Conservation (phyloP, 345 rosid species). For the Corchorus olitorius region DNA sequence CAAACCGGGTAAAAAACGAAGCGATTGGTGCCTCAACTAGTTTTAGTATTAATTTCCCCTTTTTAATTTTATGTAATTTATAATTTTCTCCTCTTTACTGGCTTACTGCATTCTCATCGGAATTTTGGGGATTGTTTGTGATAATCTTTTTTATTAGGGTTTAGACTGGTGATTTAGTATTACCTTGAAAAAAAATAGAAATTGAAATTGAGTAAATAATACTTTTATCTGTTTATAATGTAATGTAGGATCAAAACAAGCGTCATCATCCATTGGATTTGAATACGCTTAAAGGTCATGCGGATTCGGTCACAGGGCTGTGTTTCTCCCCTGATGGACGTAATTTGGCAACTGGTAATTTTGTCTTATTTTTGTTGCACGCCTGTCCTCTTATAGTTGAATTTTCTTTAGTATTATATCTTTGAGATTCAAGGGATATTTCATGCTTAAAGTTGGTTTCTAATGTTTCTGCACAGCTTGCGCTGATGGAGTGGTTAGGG, state of each 20-base stretch:
- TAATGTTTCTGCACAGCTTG: constrained; percentile 64
- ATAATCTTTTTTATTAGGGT: constrained; percentile 3
- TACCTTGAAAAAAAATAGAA: neutral
- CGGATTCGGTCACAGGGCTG: constrained; percentile 77
- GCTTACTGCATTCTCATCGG: neutral
- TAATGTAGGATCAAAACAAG: constrained; percentile 67
- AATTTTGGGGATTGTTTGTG: neutral
- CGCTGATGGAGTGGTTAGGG: constrained; percentile 83
- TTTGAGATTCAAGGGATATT: neutral
- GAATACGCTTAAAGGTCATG: constrained; percentile 96
- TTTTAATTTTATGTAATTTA: neutral
- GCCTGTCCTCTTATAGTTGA: neutral
- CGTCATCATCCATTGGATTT: constrained; percentile 87
- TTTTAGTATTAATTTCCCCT: neutral
- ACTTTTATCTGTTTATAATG: constrained; percentile 4
- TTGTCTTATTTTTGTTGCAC: neutral
- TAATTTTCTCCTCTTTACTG: neutral
- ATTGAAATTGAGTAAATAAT: neutral
- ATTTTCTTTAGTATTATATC: neutral
- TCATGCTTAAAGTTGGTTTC: constrained; percentile 16
- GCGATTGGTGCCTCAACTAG: neutral
- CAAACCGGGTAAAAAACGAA: neutral
- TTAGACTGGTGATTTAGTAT: neutral
- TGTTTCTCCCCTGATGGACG: constrained; percentile 79
- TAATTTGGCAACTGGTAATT: constrained; percentile 77